Base-by-base conservation (phyloP, 306 rosid species). In the Sophora flavescens region DNA sequence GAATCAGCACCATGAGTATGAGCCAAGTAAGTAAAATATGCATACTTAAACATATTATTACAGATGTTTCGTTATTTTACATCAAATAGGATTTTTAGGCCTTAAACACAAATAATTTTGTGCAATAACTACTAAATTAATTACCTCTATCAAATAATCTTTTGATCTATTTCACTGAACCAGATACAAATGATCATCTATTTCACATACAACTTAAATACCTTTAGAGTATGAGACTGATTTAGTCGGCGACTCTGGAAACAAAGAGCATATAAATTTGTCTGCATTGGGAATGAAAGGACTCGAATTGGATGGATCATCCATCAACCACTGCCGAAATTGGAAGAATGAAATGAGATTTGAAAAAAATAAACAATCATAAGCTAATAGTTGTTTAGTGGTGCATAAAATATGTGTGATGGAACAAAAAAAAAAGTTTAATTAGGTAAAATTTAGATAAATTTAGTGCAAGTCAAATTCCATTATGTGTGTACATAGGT, bases 171-270 rank as follows among this genome's bases (percentile, higher is more conserved):
- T 30, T 30, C 32, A 30, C 3, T 0, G 3, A 30, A 30, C 32
- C 3, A 3, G 32, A 30, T 30, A 2, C 32, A 30, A 30, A 3
- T 30, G 32, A 30, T 30, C 2, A 2, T 30, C 32, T n/a, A 17
- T 32, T 69, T 61, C 8, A 32, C 26, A 14, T 16, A 12, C 39
- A 35, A 35, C 2, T 9, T 11, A 41, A 0, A 13, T 76, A 87
- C 92, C 92, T 53, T 72, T 48, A 3, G 90, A 63, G 71, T 81
- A 84, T 2, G 63, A 10, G 33, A 80, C 81, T 7, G 87, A 48
- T 61, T 74, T 80, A 48, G 32, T 1, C 0, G 87, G 83, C 5
- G 92, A 84, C 36, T 67, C 66, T 0, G 90, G 90, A 78, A 86
- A 74, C 32, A 86, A 28, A 30, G 90, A 66, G 62, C 93, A 88